Evolutionary conservation across 2,329 filamentous ascomycete genomes (phyloP).

Genomic region (Epichloe uncinata): DNA sequence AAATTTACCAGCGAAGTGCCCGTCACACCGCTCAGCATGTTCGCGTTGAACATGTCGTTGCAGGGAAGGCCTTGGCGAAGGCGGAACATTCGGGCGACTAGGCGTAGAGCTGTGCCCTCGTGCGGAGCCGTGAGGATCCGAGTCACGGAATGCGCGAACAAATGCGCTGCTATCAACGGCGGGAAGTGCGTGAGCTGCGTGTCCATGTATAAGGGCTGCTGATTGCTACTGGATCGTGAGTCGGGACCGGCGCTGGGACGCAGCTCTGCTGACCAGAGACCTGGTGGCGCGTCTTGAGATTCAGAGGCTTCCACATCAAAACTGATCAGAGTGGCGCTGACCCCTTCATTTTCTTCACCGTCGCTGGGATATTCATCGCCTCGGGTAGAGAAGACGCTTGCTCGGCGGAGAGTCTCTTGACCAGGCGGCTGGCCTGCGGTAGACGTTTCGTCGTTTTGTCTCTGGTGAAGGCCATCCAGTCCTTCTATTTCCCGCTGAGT

Average conservation of each 20-base stretch:
- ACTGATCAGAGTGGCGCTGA: slow-evolving; percentile 44
- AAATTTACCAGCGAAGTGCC: slow-evolving; percentile 31
- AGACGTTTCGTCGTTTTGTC: slow-evolving; percentile 18
- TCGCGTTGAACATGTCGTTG: slow-evolving; percentile 25
- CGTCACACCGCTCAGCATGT: slow-evolving; percentile 23
- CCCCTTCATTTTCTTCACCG: slow-evolving; percentile 41
- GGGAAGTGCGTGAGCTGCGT: slow-evolving; percentile 39
- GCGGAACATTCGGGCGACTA: slow-evolving; percentile 30
- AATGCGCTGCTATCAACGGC: slow-evolving; percentile 31
- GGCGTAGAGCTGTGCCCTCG: slow-evolving; percentile 32
- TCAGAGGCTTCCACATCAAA: slow-evolving; percentile 48
- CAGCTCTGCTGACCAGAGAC: slow-evolving; percentile 45
- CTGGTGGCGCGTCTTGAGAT: slow-evolving; percentile 34
- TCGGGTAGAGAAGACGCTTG: slow-evolving; percentile 33
- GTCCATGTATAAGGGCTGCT: slow-evolving; percentile 28
- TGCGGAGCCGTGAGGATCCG: slow-evolving; percentile 31
- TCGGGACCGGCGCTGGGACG: slow-evolving; percentile 32
- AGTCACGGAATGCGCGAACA: slow-evolving; percentile 30
- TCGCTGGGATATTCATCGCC: slow-evolving; percentile 41
- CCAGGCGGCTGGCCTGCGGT: slow-evolving; percentile 14
- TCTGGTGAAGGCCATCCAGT: slow-evolving; percentile 10
- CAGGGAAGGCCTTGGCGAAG: slow-evolving; percentile 23
- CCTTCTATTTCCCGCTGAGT: neutral
- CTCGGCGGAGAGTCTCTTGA: slow-evolving; percentile 25
- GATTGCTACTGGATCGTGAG: slow-evolving; percentile 10